These are phyloP conservation scores for Coniferiporia sulphurascens DNA, from an alignment of 1,284 basidiomycete genomes.

Conservation along the genomic window DNA sequence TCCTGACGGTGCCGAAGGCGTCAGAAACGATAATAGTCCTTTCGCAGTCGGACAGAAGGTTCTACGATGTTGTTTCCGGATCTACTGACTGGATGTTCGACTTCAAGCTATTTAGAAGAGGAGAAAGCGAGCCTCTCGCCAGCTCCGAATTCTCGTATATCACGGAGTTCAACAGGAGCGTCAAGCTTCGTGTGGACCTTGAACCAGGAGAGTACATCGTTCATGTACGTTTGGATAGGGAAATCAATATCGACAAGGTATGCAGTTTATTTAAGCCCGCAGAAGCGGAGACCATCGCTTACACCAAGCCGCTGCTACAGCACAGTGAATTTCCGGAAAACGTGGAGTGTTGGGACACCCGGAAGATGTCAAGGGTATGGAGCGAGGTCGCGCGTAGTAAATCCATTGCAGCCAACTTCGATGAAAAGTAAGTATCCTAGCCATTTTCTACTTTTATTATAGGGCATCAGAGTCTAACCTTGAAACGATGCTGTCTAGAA, in stretches of 20 bases:
- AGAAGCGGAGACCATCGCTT: neutral
- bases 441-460: neutral
- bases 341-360: neutral
- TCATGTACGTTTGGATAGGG: constrained; percentile 41
- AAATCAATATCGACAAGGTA: constrained; percentile 18
- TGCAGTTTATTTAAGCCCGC: neutral
- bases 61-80: constrained; percentile 36
- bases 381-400: constrained; percentile 39
- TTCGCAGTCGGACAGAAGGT: constrained; percentile 43
- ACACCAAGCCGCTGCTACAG: neutral
- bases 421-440: constrained; percentile 28
- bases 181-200: constrained; percentile 36
- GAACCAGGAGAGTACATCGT: constrained; percentile 49
- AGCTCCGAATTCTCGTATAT: constrained; percentile 32
- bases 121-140: constrained; percentile 31
- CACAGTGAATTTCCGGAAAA: neutral
- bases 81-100: constrained; percentile 38
- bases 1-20: constrained; percentile 34
- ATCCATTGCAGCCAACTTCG: constrained; percentile 43
- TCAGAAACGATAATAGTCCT: constrained; percentile 42
- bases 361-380: constrained; percentile 26
- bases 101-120: constrained; percentile 43
- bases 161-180: constrained; percentile 31
- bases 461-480: neutral
- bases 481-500: neutral